Evolutionary conservation across 1,284 basidiomycete species (phyloP).

Genomic region (Ustilago esculenta): DNA sequence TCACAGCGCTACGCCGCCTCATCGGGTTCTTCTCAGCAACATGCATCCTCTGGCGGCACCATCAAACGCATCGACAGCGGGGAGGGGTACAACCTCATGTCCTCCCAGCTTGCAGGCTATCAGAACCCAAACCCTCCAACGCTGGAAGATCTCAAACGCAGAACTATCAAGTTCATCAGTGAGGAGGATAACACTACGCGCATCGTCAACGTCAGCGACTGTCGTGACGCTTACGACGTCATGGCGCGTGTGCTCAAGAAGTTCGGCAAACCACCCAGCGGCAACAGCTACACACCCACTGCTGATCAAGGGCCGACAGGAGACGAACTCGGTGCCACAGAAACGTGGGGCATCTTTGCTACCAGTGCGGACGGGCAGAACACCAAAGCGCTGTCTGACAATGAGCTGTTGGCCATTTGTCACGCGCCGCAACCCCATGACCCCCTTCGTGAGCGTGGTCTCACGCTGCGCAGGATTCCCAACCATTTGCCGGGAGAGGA

Average conservation of each 20-base stretch:
- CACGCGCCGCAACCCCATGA: conserved; percentile 82
- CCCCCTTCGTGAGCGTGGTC: conserved; percentile 79
- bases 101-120: conserved; percentile 20
- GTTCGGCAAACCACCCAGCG: conserved; percentile 55
- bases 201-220: conserved; percentile 62
- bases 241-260: conserved; percentile 63
- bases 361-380: conserved; percentile 57
- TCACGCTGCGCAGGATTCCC: conserved; percentile 72
- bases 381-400: conserved; percentile 60
- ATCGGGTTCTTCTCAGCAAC: conserved; percentile 23
- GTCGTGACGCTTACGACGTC: conserved; percentile 60
- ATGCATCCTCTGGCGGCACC: conserved; percentile 13
- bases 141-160: conserved; percentile 57
- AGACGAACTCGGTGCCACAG: conserved; percentile 37
- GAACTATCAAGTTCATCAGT: conserved; percentile 65
- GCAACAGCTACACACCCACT: conserved; percentile 58
- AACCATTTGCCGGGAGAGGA: conserved; percentile 48
- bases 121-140: conserved; percentile 30
- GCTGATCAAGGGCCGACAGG: conserved; percentile 51
- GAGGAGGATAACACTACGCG: conserved; percentile 61
- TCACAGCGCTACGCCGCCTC: conserved; percentile 30
- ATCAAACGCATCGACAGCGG: conserved; percentile 42
- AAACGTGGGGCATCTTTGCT: conserved; percentile 62
- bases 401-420: conserved; percentile 84
- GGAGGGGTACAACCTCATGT: conserved; percentile 32